These are phyloP conservation scores for Phialophora tarda DNA, from an alignment of 2,329 filamentous ascomycete species.

Conservation along the genomic window DNA sequence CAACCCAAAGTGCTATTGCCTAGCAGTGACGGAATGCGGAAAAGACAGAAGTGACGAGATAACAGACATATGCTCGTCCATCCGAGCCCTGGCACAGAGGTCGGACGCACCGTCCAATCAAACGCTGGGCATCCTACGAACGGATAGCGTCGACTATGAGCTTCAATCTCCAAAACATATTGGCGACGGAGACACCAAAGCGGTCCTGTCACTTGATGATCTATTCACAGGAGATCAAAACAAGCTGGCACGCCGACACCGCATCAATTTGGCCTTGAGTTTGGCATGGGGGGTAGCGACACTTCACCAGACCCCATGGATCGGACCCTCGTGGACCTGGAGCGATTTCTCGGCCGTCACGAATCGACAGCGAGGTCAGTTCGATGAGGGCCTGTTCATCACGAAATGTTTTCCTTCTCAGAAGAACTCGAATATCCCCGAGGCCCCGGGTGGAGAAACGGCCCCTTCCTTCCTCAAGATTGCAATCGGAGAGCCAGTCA, in stretches of 20 bases:
- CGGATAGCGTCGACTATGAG: not conserved
- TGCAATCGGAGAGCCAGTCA: not conserved
- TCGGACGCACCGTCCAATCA: not conserved
- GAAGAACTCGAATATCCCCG: not conserved
- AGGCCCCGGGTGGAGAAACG: not conserved
- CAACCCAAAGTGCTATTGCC: slow-evolving; percentile 7
- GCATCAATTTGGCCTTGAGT: not conserved
- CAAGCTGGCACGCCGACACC: not conserved
- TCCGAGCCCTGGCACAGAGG: not conserved
- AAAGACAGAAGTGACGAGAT: slow-evolving; percentile 3
- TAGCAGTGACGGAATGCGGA: slow-evolving; percentile 9
- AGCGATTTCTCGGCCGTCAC: slow-evolving; percentile 6
- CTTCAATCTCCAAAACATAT: not conserved
- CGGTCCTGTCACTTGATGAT: not conserved
- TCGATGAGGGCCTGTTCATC: slow-evolving; percentile 7
- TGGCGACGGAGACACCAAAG: not conserved
- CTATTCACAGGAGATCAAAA: not conserved
- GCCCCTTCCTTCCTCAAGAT: not conserved
- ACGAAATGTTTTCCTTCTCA: not conserved
- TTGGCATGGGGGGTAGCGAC: not conserved
- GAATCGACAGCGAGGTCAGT: slow-evolving; percentile 4
- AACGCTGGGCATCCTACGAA: not conserved
- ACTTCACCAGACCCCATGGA: not conserved
- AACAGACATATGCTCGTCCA: slow-evolving; percentile 5
- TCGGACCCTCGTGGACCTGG: not conserved